Evolutionary conservation across 2,329 filamentous ascomycete genomes (phyloP), one percentile per base, ranked within the genome.

Genomic region (Fonsecaea pedrosoi): DNA sequence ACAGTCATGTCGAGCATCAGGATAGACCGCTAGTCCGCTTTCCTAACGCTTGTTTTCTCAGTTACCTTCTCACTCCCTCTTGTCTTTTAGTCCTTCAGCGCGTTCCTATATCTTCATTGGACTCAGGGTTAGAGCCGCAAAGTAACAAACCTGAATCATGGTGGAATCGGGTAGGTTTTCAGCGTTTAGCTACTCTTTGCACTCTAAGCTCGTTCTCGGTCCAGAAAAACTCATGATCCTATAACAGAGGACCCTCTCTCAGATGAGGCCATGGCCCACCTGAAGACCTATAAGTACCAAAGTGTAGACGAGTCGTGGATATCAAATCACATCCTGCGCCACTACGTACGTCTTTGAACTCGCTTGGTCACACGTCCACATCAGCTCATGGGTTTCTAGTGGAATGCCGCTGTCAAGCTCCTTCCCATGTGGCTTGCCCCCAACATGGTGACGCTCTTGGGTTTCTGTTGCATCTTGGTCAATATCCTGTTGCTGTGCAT

Each of bases 221-320:
- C 75, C 70, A 79, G 79, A 74, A 25, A 25, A 54, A 21, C 60
- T 62, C 32, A 53, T 40, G 4, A 34, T 42, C 21, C 18, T 15
- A 50, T 42, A 34, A 60, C 58, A 70, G 69, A 32, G 32, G 85
- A 88, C 70, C 85, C 84, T 72, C 83, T 98, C 73, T 96, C 94
- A 34, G 92, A 97, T 75, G 93, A 98, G 75, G 92, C 92, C 62
- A 87, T 99, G 73, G 85, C 91, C 68, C 94, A 97, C 78, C 89
- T 99, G 74, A 95, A 93, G 81, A 89, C 90, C 67, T 99, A 99
- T 88, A 96, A 97, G 78, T 99, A 99, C 81, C 96, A 93, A 74
- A 92, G 91, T 75, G 93, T 99, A 79, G 95, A 99, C 84, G 94
- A 97, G 81, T 97, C 94, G 59, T 90, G 91, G 69, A 88, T 97